These are phyloP conservation scores for Pseudocercospora musae DNA, from an alignment of 2,329 filamentous ascomycete genomes.

Conservation along the genomic window DNA sequence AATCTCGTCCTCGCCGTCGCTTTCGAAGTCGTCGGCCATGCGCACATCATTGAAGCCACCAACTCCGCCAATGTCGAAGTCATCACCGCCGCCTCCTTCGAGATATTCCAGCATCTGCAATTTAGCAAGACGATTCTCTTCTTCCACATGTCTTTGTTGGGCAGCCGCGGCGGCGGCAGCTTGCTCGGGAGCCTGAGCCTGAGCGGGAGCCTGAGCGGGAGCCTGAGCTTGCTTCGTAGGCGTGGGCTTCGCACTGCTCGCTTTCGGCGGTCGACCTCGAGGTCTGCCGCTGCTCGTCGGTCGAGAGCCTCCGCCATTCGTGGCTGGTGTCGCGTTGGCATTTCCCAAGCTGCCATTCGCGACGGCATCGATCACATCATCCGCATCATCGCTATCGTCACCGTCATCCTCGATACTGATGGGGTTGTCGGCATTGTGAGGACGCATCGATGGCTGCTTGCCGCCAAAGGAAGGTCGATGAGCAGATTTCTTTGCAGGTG, in stretches of 20 bases:
- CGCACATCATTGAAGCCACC: neutral
- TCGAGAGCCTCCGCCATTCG: neutral
- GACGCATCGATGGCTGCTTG: conserved; percentile 33
- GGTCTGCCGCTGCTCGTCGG: conserved; percentile 11
- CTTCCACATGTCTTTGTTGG: conserved; percentile 22
- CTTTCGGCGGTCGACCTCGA: conserved; percentile 14
- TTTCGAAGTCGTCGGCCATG: conserved; percentile 10
- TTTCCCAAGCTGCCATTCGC: conserved; percentile 10
- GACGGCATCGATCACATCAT: conserved; percentile 50
- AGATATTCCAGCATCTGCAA: conserved; percentile 34
- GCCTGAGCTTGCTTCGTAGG: conserved; percentile 2
- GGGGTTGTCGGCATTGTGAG: conserved; percentile 31
- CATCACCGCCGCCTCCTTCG: conserved; percentile 10
- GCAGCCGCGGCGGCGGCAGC: conserved; percentile 4
- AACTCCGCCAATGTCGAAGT: neutral
- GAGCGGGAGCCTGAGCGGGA: conserved; percentile 5
- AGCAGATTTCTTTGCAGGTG: conserved; percentile 1
- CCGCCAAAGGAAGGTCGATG: conserved; percentile 25
- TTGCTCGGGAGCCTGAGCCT: conserved; percentile 2
- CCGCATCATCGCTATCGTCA: conserved; percentile 18
- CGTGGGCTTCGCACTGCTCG: neutral
- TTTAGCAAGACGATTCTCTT: conserved; percentile 37
- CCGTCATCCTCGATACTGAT: conserved; percentile 35
- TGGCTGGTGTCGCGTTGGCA: neutral
- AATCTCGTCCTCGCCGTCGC: conserved; percentile 21